Evolutionary conservation across 2,329 filamentous ascomycete genomes (phyloP), one percentile per base, ranked within the genome.

Genomic region (Chrysosporium keratinophilum): DNA sequence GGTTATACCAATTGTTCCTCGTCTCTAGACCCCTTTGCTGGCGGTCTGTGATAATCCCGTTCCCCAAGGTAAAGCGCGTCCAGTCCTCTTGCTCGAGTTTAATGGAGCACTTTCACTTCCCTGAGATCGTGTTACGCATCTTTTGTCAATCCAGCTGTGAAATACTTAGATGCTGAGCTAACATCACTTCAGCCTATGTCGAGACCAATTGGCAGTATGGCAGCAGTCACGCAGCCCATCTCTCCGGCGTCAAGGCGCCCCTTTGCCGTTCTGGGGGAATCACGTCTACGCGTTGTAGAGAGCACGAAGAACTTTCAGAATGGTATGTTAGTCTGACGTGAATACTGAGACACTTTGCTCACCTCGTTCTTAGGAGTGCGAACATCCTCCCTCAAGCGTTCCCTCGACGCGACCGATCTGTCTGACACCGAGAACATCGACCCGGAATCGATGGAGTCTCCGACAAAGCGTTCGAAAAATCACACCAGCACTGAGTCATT

Each of bases 341-440:
- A 41, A 15, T 37, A 2, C 1, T 19, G 3, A 40, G 11, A 33
- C 17, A 19, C 17, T 33, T 51, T 51, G 42, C 41, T 58, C 11
- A 57, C 51, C 31, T 7, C 14, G 10, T 15, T 19, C 28, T 17
- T 42, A 57, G 41, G 51, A 54, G 7, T 54, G 51, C 34, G 62
- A 63, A 64, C 71, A 62, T 70, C 57, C 56, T 69, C 61, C 48
- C 67, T 69, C 56, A 79, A 79, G 65, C 74, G 76, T 61, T 67
- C 72, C 56, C 68, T 67, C 57, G 66, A 71, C 35, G 64, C 70
- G 17, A 66, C 71, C 31, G 66, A 70, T 54, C 71, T 71, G 59
- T 73, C 76, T 50, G 78, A 82, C 62, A 65, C 73, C 48, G 80
- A 83, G 66, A 84, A 84, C 61, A 69, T 80, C 55, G 79, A 82